Evolutionary conservation across 2,329 filamentous ascomycete species (phyloP), one percentile per base, ranked within the genome.

Genomic region (Colletotrichum phormii): DNA sequence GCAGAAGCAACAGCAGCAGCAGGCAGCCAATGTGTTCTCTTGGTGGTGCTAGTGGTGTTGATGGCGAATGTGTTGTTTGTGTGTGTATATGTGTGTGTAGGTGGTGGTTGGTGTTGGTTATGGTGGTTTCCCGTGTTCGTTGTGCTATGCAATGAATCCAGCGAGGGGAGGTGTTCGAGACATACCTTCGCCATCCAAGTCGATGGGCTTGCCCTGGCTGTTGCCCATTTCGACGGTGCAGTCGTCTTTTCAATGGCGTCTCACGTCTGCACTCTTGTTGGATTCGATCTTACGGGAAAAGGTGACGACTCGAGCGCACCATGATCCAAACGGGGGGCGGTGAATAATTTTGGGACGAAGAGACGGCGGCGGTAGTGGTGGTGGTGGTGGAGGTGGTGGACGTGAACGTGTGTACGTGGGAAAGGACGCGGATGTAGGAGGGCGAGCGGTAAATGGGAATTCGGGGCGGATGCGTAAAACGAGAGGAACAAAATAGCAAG

Each of bases 171-270:
- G 33, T 67, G 68, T 67, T 29, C 70, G 35, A 64, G 74, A 86
- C 91, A 80, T 87, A 97, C 95, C 94, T 92, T 98, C 94, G 86
- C 97, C 95, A 85, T 93, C 94, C 85, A 95, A 92, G 82, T 95
- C 93, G 86, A 97, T 91, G 84, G 94, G 94, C 84, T 98, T 98
- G 84, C 95, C 95, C 85, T 96, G 95, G 82, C 92, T 93, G 86
- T 98, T 98, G 82, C 96, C 96, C 96, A 98, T 98, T 75, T 65
- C 74, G 74, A 75, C 71, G 42, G 75, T 76, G 72, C 71, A 69
- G 66, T 73, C 61, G 67, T 72, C 57, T 49, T 58, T 65, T 66
- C 61, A 71, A 73, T 53, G 57, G 71, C 71, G 31, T 72, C 51
- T 73, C 62, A 58, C 71, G 71, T 73, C 71, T 72, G 67, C 71